These are phyloP conservation scores for Cladophialophora chaetospira DNA, from an alignment of 2,329 filamentous ascomycete species.

Conservation along the genomic window DNA sequence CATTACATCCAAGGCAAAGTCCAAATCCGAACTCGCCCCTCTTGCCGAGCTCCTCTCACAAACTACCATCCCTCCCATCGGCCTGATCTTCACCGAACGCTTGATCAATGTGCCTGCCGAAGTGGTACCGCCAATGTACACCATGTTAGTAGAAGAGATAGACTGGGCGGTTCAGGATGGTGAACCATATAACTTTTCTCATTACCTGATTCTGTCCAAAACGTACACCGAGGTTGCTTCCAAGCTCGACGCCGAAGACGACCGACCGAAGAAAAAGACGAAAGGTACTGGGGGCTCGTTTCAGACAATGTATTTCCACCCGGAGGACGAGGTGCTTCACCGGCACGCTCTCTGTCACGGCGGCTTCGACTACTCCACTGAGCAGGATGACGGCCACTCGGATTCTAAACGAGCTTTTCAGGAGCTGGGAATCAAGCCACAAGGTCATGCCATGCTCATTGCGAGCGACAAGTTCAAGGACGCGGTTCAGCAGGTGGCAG, in stretches of 20 bases:
- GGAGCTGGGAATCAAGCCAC: slow-evolving; percentile 83
- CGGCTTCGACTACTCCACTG: slow-evolving; percentile 76
- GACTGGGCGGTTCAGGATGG: slow-evolving; percentile 83
- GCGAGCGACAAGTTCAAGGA: slow-evolving; percentile 74
- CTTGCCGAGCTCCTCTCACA: slow-evolving; percentile 61
- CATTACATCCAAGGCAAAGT: slow-evolving; percentile 58
- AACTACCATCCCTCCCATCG: slow-evolving; percentile 64
- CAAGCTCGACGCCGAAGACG: slow-evolving; percentile 68
- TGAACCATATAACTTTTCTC: slow-evolving; percentile 89
- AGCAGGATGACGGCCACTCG: slow-evolving; percentile 73
- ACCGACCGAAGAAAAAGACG: slow-evolving; percentile 67
- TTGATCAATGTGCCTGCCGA: slow-evolving; percentile 97
- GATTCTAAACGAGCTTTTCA: slow-evolving; percentile 95
- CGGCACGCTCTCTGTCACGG: slow-evolving; percentile 71
- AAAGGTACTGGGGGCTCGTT: slow-evolving; percentile 53
- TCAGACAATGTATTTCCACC: slow-evolving; percentile 86
- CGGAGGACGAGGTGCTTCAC: slow-evolving; percentile 88
- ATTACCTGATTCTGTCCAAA: slow-evolving; percentile 90
- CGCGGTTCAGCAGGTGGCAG: slow-evolving; percentile 73
- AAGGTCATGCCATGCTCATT: slow-evolving; percentile 83
- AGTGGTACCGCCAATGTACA: slow-evolving; percentile 90
- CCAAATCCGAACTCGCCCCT: slow-evolving; percentile 58
- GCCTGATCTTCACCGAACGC: slow-evolving; percentile 85
- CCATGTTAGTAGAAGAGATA: slow-evolving; percentile 90
- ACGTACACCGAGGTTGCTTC: slow-evolving; percentile 89